phyloP scores from a whole-genome alignment of 768 basidiomycete species.

The Mycena venus region DNA sequence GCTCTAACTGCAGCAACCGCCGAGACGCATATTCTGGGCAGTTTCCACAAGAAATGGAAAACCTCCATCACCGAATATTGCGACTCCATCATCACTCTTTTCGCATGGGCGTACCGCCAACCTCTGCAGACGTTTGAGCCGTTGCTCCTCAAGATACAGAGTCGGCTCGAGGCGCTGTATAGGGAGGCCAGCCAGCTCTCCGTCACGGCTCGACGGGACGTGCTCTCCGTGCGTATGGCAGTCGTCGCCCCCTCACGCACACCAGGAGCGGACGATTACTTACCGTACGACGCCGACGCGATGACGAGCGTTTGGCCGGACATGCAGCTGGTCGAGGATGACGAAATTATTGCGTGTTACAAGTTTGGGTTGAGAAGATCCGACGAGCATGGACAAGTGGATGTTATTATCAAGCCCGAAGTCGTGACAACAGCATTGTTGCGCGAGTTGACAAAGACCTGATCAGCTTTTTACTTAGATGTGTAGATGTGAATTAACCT shows the following conservation, averaged over 20 bases:
- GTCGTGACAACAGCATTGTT: slow-evolving; percentile 31
- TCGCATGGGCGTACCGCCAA: slow-evolving; percentile 25
- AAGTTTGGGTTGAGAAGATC: slow-evolving; percentile 24
- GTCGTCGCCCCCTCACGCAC: not conserved
- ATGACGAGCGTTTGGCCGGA: slow-evolving; percentile 28
- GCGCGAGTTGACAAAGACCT: slow-evolving; percentile 18
- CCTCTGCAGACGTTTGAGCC: slow-evolving; percentile 21
- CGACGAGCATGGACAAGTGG: not conserved
- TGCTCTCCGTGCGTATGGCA: slow-evolving; percentile 34
- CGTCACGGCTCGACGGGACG: slow-evolving; percentile 27
- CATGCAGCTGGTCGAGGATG: slow-evolving; percentile 26
- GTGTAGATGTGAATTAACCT: not conserved
- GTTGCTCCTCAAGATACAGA: not conserved
- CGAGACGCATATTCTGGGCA: not conserved
- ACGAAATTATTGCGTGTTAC: slow-evolving; percentile 27
- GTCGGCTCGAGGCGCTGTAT: slow-evolving; percentile 13
- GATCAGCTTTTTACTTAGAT: not conserved
- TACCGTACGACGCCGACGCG: slow-evolving; percentile 2
- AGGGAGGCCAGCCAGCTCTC: slow-evolving; percentile 24
- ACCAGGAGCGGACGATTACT: not conserved
- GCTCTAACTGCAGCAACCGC: slow-evolving; percentile 17
- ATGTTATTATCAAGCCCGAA: slow-evolving; percentile 21
- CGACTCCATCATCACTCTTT: not conserved
- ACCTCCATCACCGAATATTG: not conserved
- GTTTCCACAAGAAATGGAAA: not conserved